phyloP scores from a whole-genome alignment of 1,284 basidiomycete species.

The Coniferiporia weirii region DNA sequence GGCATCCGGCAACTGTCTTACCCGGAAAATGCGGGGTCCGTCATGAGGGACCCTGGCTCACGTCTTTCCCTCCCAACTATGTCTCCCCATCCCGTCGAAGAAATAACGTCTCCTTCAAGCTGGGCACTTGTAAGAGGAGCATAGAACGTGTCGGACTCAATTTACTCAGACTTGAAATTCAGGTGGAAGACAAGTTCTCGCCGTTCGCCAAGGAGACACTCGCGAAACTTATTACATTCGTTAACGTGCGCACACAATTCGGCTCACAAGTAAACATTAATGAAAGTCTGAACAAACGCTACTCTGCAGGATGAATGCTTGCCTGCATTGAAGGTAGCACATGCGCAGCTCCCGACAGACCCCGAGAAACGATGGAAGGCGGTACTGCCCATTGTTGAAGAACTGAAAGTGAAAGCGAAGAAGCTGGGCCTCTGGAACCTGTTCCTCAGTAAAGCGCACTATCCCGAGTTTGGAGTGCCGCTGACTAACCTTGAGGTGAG shows the following conservation, averaged over 20 bases:
- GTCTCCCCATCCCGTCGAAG: slow-evolving; percentile 60
- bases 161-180: slow-evolving; percentile 6
- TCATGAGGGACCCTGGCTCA: neutral
- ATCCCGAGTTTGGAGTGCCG: slow-evolving; percentile 84
- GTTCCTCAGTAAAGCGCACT: slow-evolving; percentile 92
- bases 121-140: slow-evolving; percentile 66
- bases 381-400: slow-evolving; percentile 75
- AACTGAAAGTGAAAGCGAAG: slow-evolving; percentile 86
- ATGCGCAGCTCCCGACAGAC: slow-evolving; percentile 80
- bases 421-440: slow-evolving; percentile 93
- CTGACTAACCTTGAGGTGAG: slow-evolving; percentile 88
- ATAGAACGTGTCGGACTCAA: neutral
- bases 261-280: neutral
- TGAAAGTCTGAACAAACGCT: neutral
- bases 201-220: slow-evolving; percentile 83
- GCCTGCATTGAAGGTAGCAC: slow-evolving; percentile 75
- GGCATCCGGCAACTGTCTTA: neutral
- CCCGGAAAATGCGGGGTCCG: too few relatives aligned
- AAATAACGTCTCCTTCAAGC: slow-evolving; percentile 72
- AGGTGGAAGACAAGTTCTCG: slow-evolving; percentile 92
- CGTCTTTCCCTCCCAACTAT: slow-evolving; percentile 30
- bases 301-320: slow-evolving; percentile 75
- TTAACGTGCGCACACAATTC: slow-evolving; percentile 55
- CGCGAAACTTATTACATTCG: slow-evolving; percentile 78
- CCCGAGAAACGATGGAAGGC: slow-evolving; percentile 79